Conservation (phyloP, 2,329 filamentous ascomycete species). For the Microcera coccophila region DNA sequence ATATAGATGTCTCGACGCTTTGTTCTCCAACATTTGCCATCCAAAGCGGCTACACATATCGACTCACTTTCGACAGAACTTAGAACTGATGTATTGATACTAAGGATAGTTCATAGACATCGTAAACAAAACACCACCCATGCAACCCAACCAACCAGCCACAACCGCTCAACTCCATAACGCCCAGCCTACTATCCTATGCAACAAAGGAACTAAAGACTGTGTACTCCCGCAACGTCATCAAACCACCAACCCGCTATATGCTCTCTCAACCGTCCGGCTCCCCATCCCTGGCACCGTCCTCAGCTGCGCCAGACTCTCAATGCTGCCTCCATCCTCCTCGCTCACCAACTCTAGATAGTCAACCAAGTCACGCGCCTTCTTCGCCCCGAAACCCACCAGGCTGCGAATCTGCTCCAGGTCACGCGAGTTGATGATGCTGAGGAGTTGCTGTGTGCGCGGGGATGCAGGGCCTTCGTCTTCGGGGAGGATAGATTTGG, state of each 20-base stretch:
- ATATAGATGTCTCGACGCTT: no score
- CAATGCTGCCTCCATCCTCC: slow-evolving; percentile 42
- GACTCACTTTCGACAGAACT: background rate
- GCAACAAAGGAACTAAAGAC: background rate
- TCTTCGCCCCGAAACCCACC: slow-evolving; percentile 69
- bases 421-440: slow-evolving; percentile 71
- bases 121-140: slow-evolving; percentile 10
- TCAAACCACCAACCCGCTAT: slow-evolving; percentile 41
- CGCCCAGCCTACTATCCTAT: slow-evolving; percentile 21
- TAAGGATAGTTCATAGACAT: slow-evolving; percentile 5
- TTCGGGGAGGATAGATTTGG: slow-evolving; percentile 32
- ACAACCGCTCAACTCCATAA: slow-evolving; percentile 12
- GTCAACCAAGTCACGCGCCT: slow-evolving; percentile 58
- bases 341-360: slow-evolving; percentile 46
- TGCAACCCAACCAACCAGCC: slow-evolving; percentile 12
- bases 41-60: no score
- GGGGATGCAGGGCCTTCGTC: slow-evolving; percentile 46
- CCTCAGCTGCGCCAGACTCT: slow-evolving; percentile 49
- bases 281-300: slow-evolving; percentile 55
- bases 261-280: slow-evolving; percentile 54
- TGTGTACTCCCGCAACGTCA: background rate
- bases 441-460: slow-evolving; percentile 58
- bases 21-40: no score
- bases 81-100: slow-evolving; percentile 12
- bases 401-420: slow-evolving; percentile 61